Percentiles rank a stretch among this genome's conserved stretches.
phyloP scores from a whole-genome alignment of 352 stramenopile genomes.

The Pythium aristosporum region DNA sequence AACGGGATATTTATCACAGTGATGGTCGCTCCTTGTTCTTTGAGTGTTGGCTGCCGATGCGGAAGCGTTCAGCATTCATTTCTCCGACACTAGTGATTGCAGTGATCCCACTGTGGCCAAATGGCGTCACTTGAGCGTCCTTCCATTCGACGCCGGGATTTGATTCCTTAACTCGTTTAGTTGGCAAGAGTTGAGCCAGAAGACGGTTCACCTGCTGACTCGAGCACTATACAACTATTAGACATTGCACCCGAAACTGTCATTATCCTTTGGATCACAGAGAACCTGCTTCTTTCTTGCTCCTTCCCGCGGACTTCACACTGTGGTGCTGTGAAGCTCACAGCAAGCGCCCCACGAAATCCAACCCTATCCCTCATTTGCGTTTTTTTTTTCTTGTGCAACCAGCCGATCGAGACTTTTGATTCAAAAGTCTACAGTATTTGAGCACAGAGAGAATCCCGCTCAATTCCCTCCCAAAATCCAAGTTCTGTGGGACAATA shows the following conservation, averaged over 20 bases:
- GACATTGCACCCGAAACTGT: not conserved
- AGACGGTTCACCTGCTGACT: not conserved
- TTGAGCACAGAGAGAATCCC: not conserved
- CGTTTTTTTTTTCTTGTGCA: not conserved
- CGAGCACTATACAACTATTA: too few species aligned
- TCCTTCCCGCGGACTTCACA: too few species aligned
- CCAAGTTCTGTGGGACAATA: conserved; percentile 6
- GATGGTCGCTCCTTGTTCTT: not conserved
- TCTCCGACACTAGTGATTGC: conserved; percentile 13
- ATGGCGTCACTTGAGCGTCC: conserved; percentile 16
- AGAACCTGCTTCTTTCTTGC: too few species aligned
- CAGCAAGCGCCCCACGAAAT: not conserved
- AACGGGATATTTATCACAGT: too few species aligned
- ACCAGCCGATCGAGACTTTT: conserved; percentile 3
- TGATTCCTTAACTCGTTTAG: not conserved
- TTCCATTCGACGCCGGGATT: conserved; percentile 11
- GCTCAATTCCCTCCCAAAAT: conserved; percentile 11
- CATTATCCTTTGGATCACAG: not conserved
- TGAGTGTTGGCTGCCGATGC: not conserved
- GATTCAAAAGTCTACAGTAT: not conserved
- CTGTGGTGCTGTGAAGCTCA: too few species aligned
- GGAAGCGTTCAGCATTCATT: not conserved
- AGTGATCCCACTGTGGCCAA: conserved; percentile 4
- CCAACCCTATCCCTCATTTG: conserved; percentile 1
- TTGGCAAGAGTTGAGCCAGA: not conserved